A percentile compares a stretch with the other conserved stretches of the same genome.
phyloP scores from a whole-genome alignment of 2,329 filamentous ascomycete species.

The Colletotrichum navitas region DNA sequence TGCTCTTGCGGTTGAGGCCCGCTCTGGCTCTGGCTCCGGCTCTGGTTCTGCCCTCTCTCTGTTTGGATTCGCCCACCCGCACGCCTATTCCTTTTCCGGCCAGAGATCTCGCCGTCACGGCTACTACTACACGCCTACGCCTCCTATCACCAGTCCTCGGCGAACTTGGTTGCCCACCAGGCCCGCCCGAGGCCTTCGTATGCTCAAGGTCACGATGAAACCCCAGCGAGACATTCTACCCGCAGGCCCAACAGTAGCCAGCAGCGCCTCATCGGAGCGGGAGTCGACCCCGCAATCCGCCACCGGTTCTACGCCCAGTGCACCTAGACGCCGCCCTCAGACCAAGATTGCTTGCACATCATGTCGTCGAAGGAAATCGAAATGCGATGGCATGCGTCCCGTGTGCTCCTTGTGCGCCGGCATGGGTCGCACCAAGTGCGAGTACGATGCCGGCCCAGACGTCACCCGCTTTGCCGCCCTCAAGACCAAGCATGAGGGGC shows the following conservation, averaged over 20 bases:
- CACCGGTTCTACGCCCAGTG: conserved; percentile 21
- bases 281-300: conserved; percentile 36
- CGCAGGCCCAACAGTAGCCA: conserved; percentile 33
- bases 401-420: conserved; percentile 42
- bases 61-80: conserved; percentile 38
- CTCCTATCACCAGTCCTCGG: conserved; percentile 15
- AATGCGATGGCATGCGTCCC: conserved; percentile 41
- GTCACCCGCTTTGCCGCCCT: conserved; percentile 41
- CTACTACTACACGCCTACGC: conserved; percentile 36
- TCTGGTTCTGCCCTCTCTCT: conserved; percentile 28
- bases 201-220: conserved; percentile 38
- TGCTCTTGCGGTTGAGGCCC: conserved; percentile 36
- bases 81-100: conserved; percentile 23
- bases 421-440: conserved; percentile 39
- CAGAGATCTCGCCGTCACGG: conserved; percentile 26
- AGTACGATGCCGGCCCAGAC: conserved; percentile 43
- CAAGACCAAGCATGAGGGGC: conserved; percentile 37
- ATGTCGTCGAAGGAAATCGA: conserved; percentile 41
- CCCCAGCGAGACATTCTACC: conserved; percentile 41
- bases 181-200: conserved; percentile 25
- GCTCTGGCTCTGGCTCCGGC: conserved; percentile 22
- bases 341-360: conserved; percentile 42
- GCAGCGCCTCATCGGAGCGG: conserved; percentile 30
- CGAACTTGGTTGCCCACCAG: conserved; percentile 15
- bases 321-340: conserved; percentile 38